Conservation (phyloP, 805 yeast genomes). For the Pichia ethanolica region DNA sequence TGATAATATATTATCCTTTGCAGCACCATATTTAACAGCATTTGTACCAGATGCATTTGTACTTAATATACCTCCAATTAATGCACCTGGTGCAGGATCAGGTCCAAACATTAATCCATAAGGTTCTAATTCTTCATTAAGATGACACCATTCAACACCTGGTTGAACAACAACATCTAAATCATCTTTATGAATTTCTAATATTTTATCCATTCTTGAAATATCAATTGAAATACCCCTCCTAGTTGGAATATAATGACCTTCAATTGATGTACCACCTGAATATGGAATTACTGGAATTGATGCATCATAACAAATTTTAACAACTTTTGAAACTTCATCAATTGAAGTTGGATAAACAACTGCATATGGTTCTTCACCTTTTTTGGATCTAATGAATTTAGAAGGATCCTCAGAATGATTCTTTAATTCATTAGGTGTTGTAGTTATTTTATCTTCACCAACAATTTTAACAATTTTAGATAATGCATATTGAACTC, state of each 20-base stretch:
- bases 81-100: conserved; percentile 74
- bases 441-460: conserved; percentile 37
- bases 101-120: conserved; percentile 60
- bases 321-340: conserved; percentile 57
- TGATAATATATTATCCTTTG: conserved; percentile 62
- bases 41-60: conserved; percentile 78
- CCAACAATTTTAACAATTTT: conserved; percentile 51
- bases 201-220: conserved; percentile 51
- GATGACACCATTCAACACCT: conserved; percentile 70
- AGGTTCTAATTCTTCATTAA: conserved; percentile 45
- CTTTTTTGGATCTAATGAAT: conserved; percentile 23
- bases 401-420: conserved; percentile 29
- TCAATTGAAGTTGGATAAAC: conserved; percentile 58
- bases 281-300: conserved; percentile 69
- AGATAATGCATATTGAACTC: conserved; percentile 43
- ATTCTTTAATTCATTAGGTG: conserved; percentile 25
- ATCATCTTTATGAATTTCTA: conserved; percentile 53
- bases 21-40: conserved; percentile 72
- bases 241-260: conserved; percentile 67
- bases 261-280: conserved; percentile 76
- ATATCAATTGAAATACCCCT: conserved; percentile 55
- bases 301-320: conserved; percentile 50
- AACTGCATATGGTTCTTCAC: conserved; percentile 35
- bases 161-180: conserved; percentile 73
- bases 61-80: conserved; percentile 68